Base-by-base conservation (phyloP, 2,329 filamentous ascomycete species). In the Lasiodiplodia gonubiensis region DNA sequence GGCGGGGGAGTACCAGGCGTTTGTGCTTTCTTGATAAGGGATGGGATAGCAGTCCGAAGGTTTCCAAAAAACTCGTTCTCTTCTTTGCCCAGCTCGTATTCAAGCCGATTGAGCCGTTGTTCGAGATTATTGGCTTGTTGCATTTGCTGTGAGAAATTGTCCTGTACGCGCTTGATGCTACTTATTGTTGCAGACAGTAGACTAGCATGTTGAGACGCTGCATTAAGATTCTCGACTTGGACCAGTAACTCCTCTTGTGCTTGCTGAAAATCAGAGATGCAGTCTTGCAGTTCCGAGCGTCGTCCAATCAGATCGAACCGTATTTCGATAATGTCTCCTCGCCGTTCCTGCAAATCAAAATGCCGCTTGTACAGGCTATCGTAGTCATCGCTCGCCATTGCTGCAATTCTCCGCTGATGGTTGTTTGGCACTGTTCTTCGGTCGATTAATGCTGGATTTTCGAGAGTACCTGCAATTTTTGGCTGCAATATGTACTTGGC, bases 81-180 rank as follows among this genome's bases (percentile, higher is more conserved):
- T 37, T 65, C 61, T 33, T 55, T 65, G 6, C 51, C 61, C 10
- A 65, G 21, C 2, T 25, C 37, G 35, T 42, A 65, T 18, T 65
- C 61, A 23, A 65, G 51, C 4, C 16, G 6, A n/a, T 30, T 65
- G 0, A 65, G 37, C 3, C 4, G 14, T 10, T 21, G 5, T 18
- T 65, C 61, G 14, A 54, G 25, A 5, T 21, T 1, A n/a, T 33
- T 42, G 2, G 49, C 54, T 54, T 27, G 42, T 4, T 53, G 30
- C 33, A 60, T 5, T 11, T 67, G 46, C 14, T 48, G 33, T 14
- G 21, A 37, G 23, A 67, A 25, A 2, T 21, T 23, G 14, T 46
- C 48, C 46, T 54, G 54, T 5, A 39, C 7, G 7, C 37, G 54
- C 14, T 54, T 49, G 2, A 61, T 33, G 10, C 21, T 18, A 23